Base-by-base conservation (phyloP, 805 yeast species). In the Schizosaccharomyces lindneri region DNA sequence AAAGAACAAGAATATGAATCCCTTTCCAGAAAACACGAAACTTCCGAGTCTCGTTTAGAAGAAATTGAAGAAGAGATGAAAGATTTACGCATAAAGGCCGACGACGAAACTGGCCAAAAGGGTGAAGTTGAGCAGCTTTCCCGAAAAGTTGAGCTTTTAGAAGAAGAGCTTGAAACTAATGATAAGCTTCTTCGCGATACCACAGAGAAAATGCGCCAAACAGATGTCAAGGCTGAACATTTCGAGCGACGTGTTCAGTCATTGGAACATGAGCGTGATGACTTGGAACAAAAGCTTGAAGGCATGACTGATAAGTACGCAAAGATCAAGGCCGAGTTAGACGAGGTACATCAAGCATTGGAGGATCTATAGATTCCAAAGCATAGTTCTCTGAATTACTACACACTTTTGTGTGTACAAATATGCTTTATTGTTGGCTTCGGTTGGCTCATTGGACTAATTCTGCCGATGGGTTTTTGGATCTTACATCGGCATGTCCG, bases 1-100 rank as follows among this genome's bases (percentile, higher is more conserved):
- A 89, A 89, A 77, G 98, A 93, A 73, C 90, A 93, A 77, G 93
- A 87, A 73, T 87, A 93, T 73, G 88, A 87, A 71, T 79, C 97
- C 4, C 81, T 93, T 74, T 83, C 89, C 65, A 88, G 94, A 76
- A 88, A 59, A n/a, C 24, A 21, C 32, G 51, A 43, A 48, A 24
- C 21, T 17, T 24, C 43, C 7, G 61, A 59, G 55, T 43, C 31
- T 21, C 55, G 21, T 11, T 31, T 59, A 17, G 55, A 59, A 24
- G 36, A 59, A 27, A 3, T 59, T 15, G 61, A 59, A 48, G 31
- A 46, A 13, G 55, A 41, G n/a, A n/a, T 43, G 29, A 59, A 59
- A 55, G 39, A 59, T 9, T 27, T 43, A 43, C 41, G 36, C 21
- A 5, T 21, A 11, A 27, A 59, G n/a, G 51, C 41, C 19, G 61